phyloP scores from a whole-genome alignment of 768 basidiomycete species.

The Boletus subcaerulescens region DNA sequence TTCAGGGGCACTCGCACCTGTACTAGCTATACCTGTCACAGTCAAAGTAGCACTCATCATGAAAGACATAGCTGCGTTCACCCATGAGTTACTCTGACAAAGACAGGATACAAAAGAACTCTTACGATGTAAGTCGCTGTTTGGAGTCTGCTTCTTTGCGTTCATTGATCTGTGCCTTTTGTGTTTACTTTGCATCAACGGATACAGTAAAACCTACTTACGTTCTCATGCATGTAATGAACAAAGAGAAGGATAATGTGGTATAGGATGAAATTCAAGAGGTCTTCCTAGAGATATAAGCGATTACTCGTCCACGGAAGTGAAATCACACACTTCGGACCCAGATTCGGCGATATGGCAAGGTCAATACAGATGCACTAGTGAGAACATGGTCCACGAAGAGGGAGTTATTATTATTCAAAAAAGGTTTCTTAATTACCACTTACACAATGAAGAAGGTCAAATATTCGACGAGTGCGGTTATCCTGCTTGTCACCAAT shows the following conservation, averaged over 20 bases:
- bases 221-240: slow-evolving; percentile 62
- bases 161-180: slow-evolving; percentile 75
- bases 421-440: neutral
- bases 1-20: slow-evolving; percentile 82
- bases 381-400: neutral
- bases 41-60: slow-evolving; percentile 51
- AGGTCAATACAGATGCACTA: slow-evolving; percentile 35
- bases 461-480: slow-evolving; percentile 59
- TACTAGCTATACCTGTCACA: slow-evolving; percentile 19
- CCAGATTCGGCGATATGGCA: slow-evolving; percentile 39
- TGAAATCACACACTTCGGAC: slow-evolving; percentile 34
- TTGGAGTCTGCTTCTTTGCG: slow-evolving; percentile 77
- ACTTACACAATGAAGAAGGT: slow-evolving; percentile 55
- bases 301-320: neutral
- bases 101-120: slow-evolving; percentile 27
- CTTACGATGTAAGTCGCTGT: slow-evolving; percentile 73
- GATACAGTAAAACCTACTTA: slow-evolving; percentile 24
- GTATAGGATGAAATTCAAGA: slow-evolving; percentile 74
- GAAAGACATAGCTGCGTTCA: slow-evolving; percentile 61
- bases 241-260: slow-evolving; percentile 79
- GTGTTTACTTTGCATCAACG: slow-evolving; percentile 31
- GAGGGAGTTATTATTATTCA: slow-evolving; percentile 14
- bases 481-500: slow-evolving; percentile 59
- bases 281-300: slow-evolving; percentile 36
- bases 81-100: neutral